These are phyloP conservation scores for Chloris gayana DNA, from an alignment of 176 grass and related monocot species.

Conservation along the genomic window DNA sequence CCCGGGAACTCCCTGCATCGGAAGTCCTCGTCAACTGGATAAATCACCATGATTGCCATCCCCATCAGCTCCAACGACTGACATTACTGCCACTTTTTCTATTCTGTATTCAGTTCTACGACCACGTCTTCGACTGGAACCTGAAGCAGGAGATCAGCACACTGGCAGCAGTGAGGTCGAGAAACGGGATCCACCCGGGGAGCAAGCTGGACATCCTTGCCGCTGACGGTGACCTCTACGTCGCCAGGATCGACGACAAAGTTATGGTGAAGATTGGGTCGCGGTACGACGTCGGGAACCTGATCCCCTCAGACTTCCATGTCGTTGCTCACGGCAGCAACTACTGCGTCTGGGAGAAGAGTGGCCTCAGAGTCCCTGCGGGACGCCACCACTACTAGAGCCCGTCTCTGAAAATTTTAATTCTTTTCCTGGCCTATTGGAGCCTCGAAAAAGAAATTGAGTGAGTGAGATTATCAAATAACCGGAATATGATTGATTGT, in stretches of 20 bases:
- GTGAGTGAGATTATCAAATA: slow-evolving; percentile 30
- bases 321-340: slow-evolving; percentile 56
- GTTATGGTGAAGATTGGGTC: slow-evolving; percentile 68
- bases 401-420: background rate
- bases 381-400: slow-evolving; percentile 31
- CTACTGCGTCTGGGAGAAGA: slow-evolving; percentile 88
- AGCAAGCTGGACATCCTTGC: slow-evolving; percentile 65
- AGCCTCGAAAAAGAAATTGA: slow-evolving; percentile 7
- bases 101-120: slow-evolving; percentile 62
- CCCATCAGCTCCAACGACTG: background rate
- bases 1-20: slow-evolving; percentile 75
- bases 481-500: background rate
- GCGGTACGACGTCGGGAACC: slow-evolving; percentile 54
- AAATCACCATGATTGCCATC: background rate
- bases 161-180: slow-evolving; percentile 46
- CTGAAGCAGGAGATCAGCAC: slow-evolving; percentile 61
- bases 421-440: slow-evolving; percentile 11
- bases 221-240: slow-evolving; percentile 57
- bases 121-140: slow-evolving; percentile 82
- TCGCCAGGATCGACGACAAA: slow-evolving; percentile 68
- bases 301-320: slow-evolving; percentile 73
- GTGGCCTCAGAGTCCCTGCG: slow-evolving; percentile 1
- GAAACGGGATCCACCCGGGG: slow-evolving; percentile 55
- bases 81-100: background rate
- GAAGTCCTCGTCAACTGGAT: slow-evolving; percentile 25